These are phyloP conservation scores for Kluyveromyces marxianus DNA, from an alignment of 1,139 yeast genomes.

Conservation along the genomic window DNA sequence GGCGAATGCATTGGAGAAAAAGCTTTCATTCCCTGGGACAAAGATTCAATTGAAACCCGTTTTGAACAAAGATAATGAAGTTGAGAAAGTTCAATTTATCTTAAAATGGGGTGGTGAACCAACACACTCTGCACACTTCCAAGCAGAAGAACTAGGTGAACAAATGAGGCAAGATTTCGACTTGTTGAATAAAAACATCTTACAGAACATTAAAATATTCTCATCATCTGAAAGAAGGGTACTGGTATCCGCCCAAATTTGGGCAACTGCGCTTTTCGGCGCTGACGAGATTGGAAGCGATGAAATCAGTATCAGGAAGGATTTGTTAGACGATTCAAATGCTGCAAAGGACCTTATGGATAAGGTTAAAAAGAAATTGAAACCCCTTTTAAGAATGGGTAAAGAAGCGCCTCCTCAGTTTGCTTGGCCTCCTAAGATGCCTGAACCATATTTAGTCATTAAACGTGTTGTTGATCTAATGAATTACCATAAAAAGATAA, in stretches of 20 bases:
- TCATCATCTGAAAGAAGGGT: conserved; percentile 96
- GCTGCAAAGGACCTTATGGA: conserved; percentile 99
- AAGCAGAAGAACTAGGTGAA: conserved; percentile 92
- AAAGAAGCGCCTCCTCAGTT: conserved; percentile 98
- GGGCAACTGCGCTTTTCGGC: conserved; percentile 76
- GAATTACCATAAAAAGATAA: conserved; percentile 81
- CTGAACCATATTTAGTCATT: conserved; percentile 91
- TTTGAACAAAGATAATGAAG: conserved; percentile 57
- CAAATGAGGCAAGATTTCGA: conserved; percentile 89
- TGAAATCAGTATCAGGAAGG: conserved; percentile 77
- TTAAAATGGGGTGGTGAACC: conserved; percentile 99
- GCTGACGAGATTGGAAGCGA: conserved; percentile 69
- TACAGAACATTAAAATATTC: conserved; percentile 71
- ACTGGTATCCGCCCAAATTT: conserved; percentile 81
- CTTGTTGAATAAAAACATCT: conserved; percentile 73
- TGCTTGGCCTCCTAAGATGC: conserved; percentile 98
- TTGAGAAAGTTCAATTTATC: conserved; percentile 91
- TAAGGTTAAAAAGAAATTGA: conserved; percentile 91
- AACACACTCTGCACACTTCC: conserved; percentile 93
- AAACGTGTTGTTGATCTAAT: conserved; percentile 90
- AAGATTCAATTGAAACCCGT: conserved; percentile 94
- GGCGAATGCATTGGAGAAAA: conserved; percentile 78
- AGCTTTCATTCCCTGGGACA: conserved; percentile 88
- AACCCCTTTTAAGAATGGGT: conserved; percentile 90
- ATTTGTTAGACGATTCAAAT: conserved; percentile 88